Conservation (phyloP, 2,329 filamentous ascomycete genomes). For the Sarocladiaceae sp. region DNA sequence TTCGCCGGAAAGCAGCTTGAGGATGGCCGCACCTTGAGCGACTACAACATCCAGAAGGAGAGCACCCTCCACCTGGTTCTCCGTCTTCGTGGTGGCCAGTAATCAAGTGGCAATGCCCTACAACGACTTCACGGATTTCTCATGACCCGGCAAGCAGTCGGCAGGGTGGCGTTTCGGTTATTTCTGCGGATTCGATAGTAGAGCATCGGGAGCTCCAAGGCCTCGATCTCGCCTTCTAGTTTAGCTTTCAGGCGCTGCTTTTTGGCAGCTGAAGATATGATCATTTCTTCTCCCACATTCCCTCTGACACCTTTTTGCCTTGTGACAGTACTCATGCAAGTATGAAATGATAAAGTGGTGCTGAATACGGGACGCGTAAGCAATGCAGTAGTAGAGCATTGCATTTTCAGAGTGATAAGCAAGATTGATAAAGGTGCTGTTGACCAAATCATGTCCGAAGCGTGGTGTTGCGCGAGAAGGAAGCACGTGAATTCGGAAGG, state of each 20-base stretch:
- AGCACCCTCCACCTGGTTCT: conserved; percentile 80
- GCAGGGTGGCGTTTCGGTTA: conserved; percentile 12
- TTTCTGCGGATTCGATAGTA: not conserved
- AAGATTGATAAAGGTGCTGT: no score
- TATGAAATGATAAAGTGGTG: no score
- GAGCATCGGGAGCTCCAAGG: not conserved
- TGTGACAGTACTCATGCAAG: not conserved
- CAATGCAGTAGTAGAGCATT: no score
- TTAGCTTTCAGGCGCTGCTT: not conserved
- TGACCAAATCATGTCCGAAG: no score
- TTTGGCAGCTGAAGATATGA: not conserved
- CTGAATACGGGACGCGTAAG: no score
- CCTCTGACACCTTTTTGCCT: not conserved
- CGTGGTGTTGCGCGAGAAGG: not conserved
- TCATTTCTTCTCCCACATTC: not conserved
- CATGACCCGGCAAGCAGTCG: conserved; percentile 2
- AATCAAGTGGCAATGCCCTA: not conserved
- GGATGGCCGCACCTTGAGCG: conserved; percentile 80
- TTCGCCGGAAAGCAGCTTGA: conserved; percentile 96
- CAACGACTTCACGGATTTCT: conserved; percentile 2
- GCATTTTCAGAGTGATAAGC: no score
- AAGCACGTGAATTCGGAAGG: not conserved
- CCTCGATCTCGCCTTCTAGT: not conserved
- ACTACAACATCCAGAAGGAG: conserved; percentile 98
- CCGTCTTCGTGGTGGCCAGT: conserved; percentile 71